Base-by-base conservation (phyloP, 805 yeast genomes). In the Kregervanrija pseudodelftensis region DNA sequence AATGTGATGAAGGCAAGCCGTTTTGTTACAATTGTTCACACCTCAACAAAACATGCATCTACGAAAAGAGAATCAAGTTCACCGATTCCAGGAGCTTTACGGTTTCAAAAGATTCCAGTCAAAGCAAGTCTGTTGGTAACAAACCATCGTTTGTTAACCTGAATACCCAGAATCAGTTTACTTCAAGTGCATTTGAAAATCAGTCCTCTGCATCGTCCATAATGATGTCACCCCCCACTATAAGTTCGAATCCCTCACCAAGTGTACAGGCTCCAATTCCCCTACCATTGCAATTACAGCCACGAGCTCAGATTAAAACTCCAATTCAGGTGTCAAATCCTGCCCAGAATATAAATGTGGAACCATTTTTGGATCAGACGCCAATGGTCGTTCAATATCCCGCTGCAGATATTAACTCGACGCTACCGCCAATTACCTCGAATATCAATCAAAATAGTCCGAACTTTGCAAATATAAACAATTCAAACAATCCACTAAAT, bases 11-110 rank as follows among this genome's bases (percentile, higher is more conserved):
- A 44, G 49, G 48, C 4, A 66, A 65, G 40, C 72, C 72, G 1
- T 50, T 49, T 12, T 71, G 77, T 44, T 59, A 69, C 63, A 69
- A 69, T 40, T 72, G 77, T 43, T 45, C 60, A 1, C 61, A 61
- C 31, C 44, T 68, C 12, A 60, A 61, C 9, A 67, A 67, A 51
- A 54, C 57, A 3, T 72, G 77, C 49, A 50, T 55, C 2, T 72
- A 72, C 46, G 63, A 60, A 35, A 63, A 64, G 36, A 39, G 46
- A n/a, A 55, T 63, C 47, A 64, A 63, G 48, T 61, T 63, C 50
- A 60, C 63, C 33, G 54, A 56, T 30, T 48, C 65, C 1, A 53
- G 65, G 40, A 57, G 57, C 11, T 57, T 63, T 48, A 59, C 64
- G 8, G 37, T 22, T 22, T 22, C 28, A 22, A 22, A 22, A 5